These are phyloP conservation scores for Citrus trifoliata DNA, from an alignment of 345 rosid genomes.

Conservation along the genomic window DNA sequence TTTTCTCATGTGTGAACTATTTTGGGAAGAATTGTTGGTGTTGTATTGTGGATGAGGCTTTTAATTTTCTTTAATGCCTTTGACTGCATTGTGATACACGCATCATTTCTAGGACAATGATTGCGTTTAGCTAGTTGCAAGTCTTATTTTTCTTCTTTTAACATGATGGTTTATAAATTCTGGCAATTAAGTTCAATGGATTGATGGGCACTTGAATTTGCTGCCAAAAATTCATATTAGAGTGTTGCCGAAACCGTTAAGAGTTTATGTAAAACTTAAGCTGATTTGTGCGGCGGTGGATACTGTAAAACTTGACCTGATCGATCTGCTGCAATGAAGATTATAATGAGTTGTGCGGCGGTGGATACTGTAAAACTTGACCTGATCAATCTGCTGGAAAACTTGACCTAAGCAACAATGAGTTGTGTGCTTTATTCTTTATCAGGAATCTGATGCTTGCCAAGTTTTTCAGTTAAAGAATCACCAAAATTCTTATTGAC, in stretches of 20 bases:
- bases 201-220: not conserved
- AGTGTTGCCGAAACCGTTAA: too few species aligned
- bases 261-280: too few species aligned
- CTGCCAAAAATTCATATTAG: not conserved
- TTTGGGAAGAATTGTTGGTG: not conserved
- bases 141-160: not conserved
- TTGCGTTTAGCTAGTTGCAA: conserved; percentile 1
- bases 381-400: too few species aligned
- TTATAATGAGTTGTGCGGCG: too few species aligned
- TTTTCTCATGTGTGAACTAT: not conserved
- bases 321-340: too few species aligned
- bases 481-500: not conserved
- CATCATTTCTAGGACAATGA: not conserved
- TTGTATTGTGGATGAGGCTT: conserved; percentile 10
- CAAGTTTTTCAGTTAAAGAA: not conserved
- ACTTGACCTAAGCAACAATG: not conserved
- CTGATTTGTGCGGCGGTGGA: too few species aligned
- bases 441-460: not conserved
- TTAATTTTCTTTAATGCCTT: conserved; percentile 3
- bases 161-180: not conserved
- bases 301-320: too few species aligned
- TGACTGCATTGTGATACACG: not conserved
- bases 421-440: not conserved
- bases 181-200: not conserved
- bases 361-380: too few species aligned